phyloP scores from a whole-genome alignment of 1,139 yeast genomes.

The Suhomyces taliae region DNA sequence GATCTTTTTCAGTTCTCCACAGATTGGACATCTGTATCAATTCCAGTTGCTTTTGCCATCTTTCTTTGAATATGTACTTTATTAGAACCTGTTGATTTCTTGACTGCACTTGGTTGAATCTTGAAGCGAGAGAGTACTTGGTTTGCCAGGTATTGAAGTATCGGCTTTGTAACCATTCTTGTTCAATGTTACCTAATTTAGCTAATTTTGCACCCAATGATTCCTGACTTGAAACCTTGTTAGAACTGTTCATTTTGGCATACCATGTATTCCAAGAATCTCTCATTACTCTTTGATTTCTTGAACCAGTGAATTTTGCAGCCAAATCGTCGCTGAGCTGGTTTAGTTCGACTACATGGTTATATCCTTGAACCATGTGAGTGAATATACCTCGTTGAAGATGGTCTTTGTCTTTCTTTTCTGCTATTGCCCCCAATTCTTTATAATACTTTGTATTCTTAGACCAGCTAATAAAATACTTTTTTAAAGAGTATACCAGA shows the following conservation, averaged over 20 bases:
- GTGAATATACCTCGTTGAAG: not conserved
- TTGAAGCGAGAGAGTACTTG: slow-evolving; percentile 6
- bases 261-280: slow-evolving; percentile 6
- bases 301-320: not conserved
- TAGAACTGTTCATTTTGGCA: not conserved
- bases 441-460: not conserved
- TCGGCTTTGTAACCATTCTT: slow-evolving; percentile 12
- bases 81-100: slow-evolving; percentile 11
- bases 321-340: not conserved
- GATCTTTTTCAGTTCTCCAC: slow-evolving; percentile 2
- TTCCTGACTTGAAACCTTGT: not conserved
- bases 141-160: slow-evolving; percentile 19
- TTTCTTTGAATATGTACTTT: slow-evolving; percentile 15
- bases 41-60: slow-evolving; percentile 17
- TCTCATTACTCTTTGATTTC: not conserved
- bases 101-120: slow-evolving; percentile 8
- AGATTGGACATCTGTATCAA: slow-evolving; percentile 8
- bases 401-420: not conserved
- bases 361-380: not conserved
- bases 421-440: not conserved
- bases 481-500: not conserved
- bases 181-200: slow-evolving; percentile 10
- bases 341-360: not conserved
- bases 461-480: slow-evolving; percentile 7
- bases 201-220: slow-evolving; percentile 4